These are phyloP conservation scores for Amanita phalloides DNA, from an alignment of 768 basidiomycete genomes.

Conservation along the genomic window DNA sequence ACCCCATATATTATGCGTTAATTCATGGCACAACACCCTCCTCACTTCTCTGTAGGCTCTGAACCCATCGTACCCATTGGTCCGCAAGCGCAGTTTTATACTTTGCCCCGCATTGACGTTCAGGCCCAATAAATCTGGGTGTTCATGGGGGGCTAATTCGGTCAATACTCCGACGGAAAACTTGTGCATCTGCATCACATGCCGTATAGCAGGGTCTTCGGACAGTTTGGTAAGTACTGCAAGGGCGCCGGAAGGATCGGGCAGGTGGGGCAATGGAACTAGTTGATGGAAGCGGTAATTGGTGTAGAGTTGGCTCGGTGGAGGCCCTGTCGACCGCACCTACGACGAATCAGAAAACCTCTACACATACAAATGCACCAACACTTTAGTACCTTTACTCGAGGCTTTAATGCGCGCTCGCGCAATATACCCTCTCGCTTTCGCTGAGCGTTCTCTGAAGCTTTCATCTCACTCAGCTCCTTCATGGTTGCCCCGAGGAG, in stretches of 20 bases:
- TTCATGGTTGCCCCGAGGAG: conserved; percentile 55
- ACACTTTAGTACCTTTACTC: conserved; percentile 37
- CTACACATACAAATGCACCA: background rate
- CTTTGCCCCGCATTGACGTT: conserved; percentile 52
- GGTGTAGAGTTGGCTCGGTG: conserved; percentile 12
- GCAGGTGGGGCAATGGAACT: conserved; percentile 52
- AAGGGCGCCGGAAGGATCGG: conserved; percentile 46
- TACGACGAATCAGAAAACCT: conserved; percentile 11
- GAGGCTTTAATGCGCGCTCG: conserved; percentile 46
- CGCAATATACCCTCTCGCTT: conserved; percentile 46
- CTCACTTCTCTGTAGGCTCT: conserved; percentile 53
- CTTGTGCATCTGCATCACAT: conserved; percentile 61
- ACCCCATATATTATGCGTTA: conserved; percentile 66
- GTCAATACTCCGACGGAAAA: conserved; percentile 62
- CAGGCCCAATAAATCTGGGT: conserved; percentile 57
- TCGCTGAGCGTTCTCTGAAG: conserved; percentile 46
- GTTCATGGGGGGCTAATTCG: conserved; percentile 71
- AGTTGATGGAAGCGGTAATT: conserved; percentile 56
- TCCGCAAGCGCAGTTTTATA: conserved; percentile 62
- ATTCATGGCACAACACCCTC: conserved; percentile 65
- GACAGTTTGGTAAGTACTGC: conserved; percentile 47
- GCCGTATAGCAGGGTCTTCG: conserved; percentile 58
- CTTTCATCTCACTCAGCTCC: conserved; percentile 45
- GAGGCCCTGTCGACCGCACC: conserved; percentile 46
- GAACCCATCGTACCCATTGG: conserved; percentile 65